A percentile compares a stretch with the other conserved stretches of the same genome.
Evolutionary conservation across 306 rosid genomes (phyloP).

Genomic region (Medicago lupulina): DNA sequence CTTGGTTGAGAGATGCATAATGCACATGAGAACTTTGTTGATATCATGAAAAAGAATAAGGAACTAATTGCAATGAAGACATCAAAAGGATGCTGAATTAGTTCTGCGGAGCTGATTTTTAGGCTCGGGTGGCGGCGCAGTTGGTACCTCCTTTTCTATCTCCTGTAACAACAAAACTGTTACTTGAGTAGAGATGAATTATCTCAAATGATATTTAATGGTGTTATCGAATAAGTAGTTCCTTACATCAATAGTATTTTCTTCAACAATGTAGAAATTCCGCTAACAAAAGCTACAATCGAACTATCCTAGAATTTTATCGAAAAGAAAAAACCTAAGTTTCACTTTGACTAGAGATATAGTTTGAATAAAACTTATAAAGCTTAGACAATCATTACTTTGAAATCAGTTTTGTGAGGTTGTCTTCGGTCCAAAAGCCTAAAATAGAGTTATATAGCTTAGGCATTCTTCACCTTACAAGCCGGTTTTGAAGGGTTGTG

Average conservation of each 20-base stretch:
- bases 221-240: background rate
- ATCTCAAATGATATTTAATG: background rate
- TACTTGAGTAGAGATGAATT: conserved; percentile 5
- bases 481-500: background rate
- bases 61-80: conserved; percentile 19
- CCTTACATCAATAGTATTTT: background rate
- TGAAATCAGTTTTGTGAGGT: background rate
- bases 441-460: background rate
- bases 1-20: conserved; percentile 18
- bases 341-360: background rate
- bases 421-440: background rate
- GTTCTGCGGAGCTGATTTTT: conserved; percentile 52
- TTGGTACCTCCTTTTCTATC: conserved; percentile 36
- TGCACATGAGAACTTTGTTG: conserved; percentile 17
- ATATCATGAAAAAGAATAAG: conserved; percentile 3
- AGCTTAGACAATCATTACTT: background rate
- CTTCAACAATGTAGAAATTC: background rate
- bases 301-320: background rate
- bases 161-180: conserved; percentile 38
- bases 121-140: conserved; percentile 42
- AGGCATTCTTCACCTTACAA: background rate
- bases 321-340: background rate
- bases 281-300: conserved; percentile 1
- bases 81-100: conserved; percentile 45
- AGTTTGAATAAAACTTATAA: background rate